Base-by-base conservation (phyloP, 192 early-diverging fungal genomes). In the Gorgonomyces haynaldii region DNA sequence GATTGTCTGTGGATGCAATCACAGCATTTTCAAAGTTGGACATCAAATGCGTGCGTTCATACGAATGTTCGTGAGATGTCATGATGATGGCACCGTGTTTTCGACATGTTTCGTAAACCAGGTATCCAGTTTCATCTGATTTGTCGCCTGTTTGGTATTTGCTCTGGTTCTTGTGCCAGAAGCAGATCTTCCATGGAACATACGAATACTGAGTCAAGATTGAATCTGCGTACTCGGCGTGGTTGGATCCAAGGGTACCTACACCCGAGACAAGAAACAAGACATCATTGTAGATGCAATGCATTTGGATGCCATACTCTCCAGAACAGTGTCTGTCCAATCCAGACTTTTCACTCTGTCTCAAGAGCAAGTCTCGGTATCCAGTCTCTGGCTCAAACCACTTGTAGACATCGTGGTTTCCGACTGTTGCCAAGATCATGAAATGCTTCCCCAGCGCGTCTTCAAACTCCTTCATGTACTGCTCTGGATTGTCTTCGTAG, bases 151-250 rank as follows among this genome's bases (percentile, higher is more conserved):
- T 56, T 37, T 67, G 65, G 31, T 52, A 64, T 9, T 30, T 31
- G 19, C 21, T 25, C 41, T 67, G 65, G 53, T 67, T 67, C 46
- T 67, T 67, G 54, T 67, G 65, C 60, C 60, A 67, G 25, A 40
- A 16, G 39, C 65, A 67, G 4, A 67, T 25, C 35, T 60, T 63
- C 60, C 59, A 63, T 0, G 64, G 52, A 12, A 38, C 27, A 26
- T 40, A 19, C 4, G 41, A 26, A 45, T 64, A 64, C 29, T 42
- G 26, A 13, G 25, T 5, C 3, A 67, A 19, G 4, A 39, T 31
- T 0, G 28, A 9, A 32, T 55, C 40, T 21, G 60, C 16, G 34
- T 57, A 63, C 43, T 43, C 8, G 25, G 48, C 57, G 35, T 67
- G 65, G 32, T 59, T 24, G 2, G 37, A 13, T 4, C 61, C 61